phyloP scores from a whole-genome alignment of 306 rosid genomes.

The Cucumis melo region DNA sequence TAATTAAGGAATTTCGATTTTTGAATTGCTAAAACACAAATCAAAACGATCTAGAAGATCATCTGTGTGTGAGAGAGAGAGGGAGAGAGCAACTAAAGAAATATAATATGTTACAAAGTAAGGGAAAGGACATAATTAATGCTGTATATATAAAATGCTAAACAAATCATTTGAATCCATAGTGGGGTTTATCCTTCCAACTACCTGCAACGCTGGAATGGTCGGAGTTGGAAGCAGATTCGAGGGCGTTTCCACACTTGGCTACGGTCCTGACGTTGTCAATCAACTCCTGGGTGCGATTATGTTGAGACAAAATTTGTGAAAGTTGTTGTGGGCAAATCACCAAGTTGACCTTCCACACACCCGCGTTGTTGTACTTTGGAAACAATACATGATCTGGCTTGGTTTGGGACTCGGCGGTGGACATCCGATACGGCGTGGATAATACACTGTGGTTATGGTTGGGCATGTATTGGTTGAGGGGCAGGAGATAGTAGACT shows the following conservation, averaged over 20 bases:
- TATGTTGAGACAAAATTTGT: slow-evolving; percentile 55
- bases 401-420: slow-evolving; percentile 21
- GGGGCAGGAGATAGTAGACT: slow-evolving; percentile 61
- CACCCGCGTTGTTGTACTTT: slow-evolving; percentile 42
- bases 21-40: too few relatives aligned
- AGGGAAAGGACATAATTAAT: neutral
- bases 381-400: slow-evolving; percentile 34
- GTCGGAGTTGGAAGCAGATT: slow-evolving; percentile 40
- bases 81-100: neutral
- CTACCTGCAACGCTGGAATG: slow-evolving; percentile 44
- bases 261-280: slow-evolving; percentile 78
- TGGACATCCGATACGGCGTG: slow-evolving; percentile 61
- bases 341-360: slow-evolving; percentile 81
- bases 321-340: slow-evolving; percentile 62
- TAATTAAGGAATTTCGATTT: too few relatives aligned
- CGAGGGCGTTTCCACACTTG: slow-evolving; percentile 39
- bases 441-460: neutral
- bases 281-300: slow-evolving; percentile 56
- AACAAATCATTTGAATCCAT: neutral
- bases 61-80: too few relatives aligned
- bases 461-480: slow-evolving; percentile 21
- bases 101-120: neutral
- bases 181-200: neutral
- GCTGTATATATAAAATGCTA: too few relatives aligned
- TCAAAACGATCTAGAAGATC: too few relatives aligned